Conservation (phyloP, 2,329 filamentous ascomycete genomes). For the Ambrosiella cleistominuta region DNA sequence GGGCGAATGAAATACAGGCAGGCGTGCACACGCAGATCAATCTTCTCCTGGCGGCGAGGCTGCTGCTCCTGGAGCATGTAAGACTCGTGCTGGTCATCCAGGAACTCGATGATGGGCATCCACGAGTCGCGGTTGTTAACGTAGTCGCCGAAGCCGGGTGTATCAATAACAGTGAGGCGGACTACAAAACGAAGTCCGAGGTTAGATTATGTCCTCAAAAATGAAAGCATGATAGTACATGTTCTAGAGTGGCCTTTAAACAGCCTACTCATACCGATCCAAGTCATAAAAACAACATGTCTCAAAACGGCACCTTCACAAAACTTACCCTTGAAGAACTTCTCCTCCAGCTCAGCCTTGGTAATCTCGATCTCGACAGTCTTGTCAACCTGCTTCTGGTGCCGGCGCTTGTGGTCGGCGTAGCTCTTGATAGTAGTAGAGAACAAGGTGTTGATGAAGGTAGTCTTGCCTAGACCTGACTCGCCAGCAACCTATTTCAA, state of each 20-base stretch:
- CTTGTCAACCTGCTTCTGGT: slow-evolving; percentile 99
- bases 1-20: slow-evolving; percentile 99
- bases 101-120: slow-evolving; percentile 99
- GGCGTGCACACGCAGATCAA: slow-evolving; percentile 94
- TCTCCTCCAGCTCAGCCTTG: slow-evolving; percentile 98
- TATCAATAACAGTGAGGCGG: slow-evolving; percentile 96
- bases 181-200: slow-evolving; percentile 37
- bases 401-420: slow-evolving; percentile 96
- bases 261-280: no score
- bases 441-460: slow-evolving; percentile 99
- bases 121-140: slow-evolving; percentile 99
- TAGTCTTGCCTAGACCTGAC: slow-evolving; percentile 96
- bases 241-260: no score
- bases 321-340: slow-evolving; percentile 93
- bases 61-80: slow-evolving; percentile 99
- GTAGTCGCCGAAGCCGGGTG: slow-evolving; percentile 97
- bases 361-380: slow-evolving; percentile 99
- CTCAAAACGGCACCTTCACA: neutral
- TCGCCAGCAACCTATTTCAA: slow-evolving; percentile 73
- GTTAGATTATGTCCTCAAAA: neutral
- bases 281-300: neutral
- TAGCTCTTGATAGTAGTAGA: slow-evolving; percentile 99
- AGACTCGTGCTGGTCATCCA: slow-evolving; percentile 99
- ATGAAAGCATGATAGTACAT: no score
- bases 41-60: slow-evolving; percentile 94